A percentile compares a stretch with the other conserved stretches of the same genome.
Evolutionary conservation across 306 rosid species (phyloP).

Genomic region (Acacia melanoxylon): DNA sequence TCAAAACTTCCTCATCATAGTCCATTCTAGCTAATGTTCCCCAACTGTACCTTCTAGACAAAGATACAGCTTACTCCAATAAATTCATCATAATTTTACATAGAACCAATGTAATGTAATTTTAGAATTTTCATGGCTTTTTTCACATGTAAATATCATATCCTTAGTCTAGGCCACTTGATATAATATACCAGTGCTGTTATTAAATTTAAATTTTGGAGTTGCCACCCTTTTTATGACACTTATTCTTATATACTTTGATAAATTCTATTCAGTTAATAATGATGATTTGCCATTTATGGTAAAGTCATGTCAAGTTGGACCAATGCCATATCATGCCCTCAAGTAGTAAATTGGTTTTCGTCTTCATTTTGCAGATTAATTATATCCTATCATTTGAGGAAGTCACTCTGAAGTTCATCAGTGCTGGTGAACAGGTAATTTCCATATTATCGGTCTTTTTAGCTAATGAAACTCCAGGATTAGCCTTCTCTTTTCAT

Average conservation of each 20-base stretch:
- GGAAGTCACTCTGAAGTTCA: constrained; percentile 93
- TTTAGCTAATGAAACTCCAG: constrained; percentile 21
- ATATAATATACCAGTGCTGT: constrained; percentile 9
- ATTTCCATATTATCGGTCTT: constrained; percentile 22
- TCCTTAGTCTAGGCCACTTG: constrained; percentile 8
- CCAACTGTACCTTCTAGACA: neutral
- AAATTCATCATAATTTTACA: constrained; percentile 6
- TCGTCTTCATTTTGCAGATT: constrained; percentile 62
- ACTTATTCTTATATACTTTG: neutral
- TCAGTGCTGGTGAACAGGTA: constrained; percentile 87
- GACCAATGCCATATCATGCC: constrained; percentile 15
- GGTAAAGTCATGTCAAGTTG: neutral
- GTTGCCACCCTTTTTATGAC: neutral
- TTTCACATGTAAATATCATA: neutral
- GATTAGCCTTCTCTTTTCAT: constrained; percentile 4
- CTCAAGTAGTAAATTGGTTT: constrained; percentile 22
- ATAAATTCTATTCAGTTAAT: constrained; percentile 9
- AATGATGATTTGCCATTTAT: constrained; percentile 9
- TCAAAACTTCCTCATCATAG: constrained; percentile 3
- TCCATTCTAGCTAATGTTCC: neutral
- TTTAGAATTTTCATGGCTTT: neutral
- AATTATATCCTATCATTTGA: constrained; percentile 84
- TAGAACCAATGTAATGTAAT: neutral
- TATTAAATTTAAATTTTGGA: constrained; percentile 12
- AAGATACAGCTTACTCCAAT: neutral